Evolutionary conservation across 1,284 basidiomycete species (phyloP).

Genomic region (Pholiota adiposa): DNA sequence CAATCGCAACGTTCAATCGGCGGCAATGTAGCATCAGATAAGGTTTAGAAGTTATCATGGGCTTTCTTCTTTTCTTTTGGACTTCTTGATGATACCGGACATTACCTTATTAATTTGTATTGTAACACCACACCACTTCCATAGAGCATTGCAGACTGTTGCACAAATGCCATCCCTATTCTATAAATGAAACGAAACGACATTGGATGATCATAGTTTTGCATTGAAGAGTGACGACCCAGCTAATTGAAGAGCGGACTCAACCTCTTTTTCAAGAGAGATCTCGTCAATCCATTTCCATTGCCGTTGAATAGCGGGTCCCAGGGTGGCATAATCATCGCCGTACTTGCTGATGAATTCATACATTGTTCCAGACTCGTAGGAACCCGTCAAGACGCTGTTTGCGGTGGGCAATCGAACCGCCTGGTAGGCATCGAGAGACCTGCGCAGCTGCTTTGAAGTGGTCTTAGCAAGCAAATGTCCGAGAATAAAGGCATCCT

Average conservation of each 20-base stretch:
- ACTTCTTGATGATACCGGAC: background rate
- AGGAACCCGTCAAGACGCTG: constrained; percentile 36
- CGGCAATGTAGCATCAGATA: constrained; percentile 7
- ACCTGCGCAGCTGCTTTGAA: constrained; percentile 24
- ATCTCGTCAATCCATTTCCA: constrained; percentile 39
- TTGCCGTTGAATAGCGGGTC: constrained; percentile 38
- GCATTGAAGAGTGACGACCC: background rate
- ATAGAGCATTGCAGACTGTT: background rate
- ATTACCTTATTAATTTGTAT: background rate
- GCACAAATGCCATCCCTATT: background rate
- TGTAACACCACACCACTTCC: background rate
- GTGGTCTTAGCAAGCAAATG: constrained; percentile 29
- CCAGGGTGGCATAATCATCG: constrained; percentile 36
- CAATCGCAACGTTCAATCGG: constrained; percentile 13
- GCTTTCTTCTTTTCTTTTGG: background rate
- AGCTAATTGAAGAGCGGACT: constrained; percentile 11
- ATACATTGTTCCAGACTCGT: constrained; percentile 42
- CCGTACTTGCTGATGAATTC: constrained; percentile 40
- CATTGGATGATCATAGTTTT: background rate
- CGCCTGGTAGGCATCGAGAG: constrained; percentile 38
- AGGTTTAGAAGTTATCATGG: constrained; percentile 9
- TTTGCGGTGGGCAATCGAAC: constrained; percentile 41
- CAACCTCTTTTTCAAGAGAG: constrained; percentile 15
- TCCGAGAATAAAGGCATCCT: constrained; percentile 39
- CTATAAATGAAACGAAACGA: background rate